These are phyloP conservation scores for Maudiozyma barnettii DNA, from an alignment of 805 yeast species.

Conservation along the genomic window DNA sequence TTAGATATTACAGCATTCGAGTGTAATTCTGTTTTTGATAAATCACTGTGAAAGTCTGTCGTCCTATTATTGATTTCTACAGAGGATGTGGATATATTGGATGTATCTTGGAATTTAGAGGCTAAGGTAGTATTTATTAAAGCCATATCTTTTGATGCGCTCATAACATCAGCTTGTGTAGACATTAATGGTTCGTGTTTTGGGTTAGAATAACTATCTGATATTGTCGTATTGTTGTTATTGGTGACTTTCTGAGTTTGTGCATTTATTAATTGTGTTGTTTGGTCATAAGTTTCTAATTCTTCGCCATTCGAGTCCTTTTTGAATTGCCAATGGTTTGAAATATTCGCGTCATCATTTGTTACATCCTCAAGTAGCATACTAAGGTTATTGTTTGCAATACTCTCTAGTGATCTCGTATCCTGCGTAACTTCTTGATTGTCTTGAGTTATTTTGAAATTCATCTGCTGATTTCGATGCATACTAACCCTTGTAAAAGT, in stretches of 20 bases:
- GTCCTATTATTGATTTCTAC: too few relatives aligned
- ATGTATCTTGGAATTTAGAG: too few relatives aligned
- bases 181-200: neutral
- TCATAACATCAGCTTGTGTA: neutral
- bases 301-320: slow-evolving; percentile 3
- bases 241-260: neutral
- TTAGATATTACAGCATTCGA: too few relatives aligned
- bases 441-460: slow-evolving; percentile 1
- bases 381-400: neutral
- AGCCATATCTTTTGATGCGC: too few relatives aligned
- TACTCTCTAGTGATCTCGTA: neutral
- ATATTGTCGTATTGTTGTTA: too few relatives aligned
- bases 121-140: too few relatives aligned
- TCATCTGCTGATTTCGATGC: neutral
- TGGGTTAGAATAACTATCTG: neutral
- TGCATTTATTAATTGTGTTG: slow-evolving; percentile 15
- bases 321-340: slow-evolving; percentile 12
- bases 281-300: slow-evolving; percentile 8
- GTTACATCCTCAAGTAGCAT: slow-evolving; percentile 12
- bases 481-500: neutral
- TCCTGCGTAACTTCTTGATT: neutral
- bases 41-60: too few relatives aligned
- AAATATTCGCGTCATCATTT: slow-evolving; percentile 10
- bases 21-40: too few relatives aligned
- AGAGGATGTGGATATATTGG: too few relatives aligned